These are phyloP conservation scores for Delitschia confertaspora DNA, from an alignment of 495 filamentous ascomycete species.

Conservation along the genomic window DNA sequence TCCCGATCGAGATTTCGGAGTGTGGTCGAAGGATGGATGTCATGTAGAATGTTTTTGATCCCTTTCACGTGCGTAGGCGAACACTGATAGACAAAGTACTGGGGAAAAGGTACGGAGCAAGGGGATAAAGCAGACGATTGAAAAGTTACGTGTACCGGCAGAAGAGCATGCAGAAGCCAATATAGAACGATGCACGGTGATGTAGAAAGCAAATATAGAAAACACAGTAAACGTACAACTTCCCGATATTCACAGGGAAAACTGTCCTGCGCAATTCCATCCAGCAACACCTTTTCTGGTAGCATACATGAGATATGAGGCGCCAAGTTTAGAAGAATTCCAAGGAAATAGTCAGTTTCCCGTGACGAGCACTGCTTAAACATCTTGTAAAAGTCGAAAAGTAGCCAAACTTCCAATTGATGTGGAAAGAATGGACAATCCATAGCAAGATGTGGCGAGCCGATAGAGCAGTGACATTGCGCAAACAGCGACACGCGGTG, in stretches of 20 bases:
- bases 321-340: conserved; percentile 18
- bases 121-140: not conserved
- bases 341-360: conserved; percentile 16
- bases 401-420: conserved; percentile 8
- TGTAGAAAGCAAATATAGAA: conserved; percentile 23
- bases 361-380: conserved; percentile 14
- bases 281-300: conserved; percentile 18
- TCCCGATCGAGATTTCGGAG: conserved; percentile 30
- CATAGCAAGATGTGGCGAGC: conserved; percentile 8
- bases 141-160: conserved; percentile 12
- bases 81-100: conserved; percentile 9
- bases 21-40: conserved; percentile 16
- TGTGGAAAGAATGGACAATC: conserved; percentile 10
- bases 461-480: conserved; percentile 3
- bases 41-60: conserved; percentile 22
- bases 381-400: conserved; percentile 15
- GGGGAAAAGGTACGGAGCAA: conserved; percentile 8
- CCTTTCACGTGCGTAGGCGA: conserved; percentile 22
- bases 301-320: conserved; percentile 13
- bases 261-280: conserved; percentile 12
- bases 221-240: conserved; percentile 18
- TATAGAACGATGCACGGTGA: conserved; percentile 15
- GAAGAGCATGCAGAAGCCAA: conserved; percentile 11
- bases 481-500: conserved; percentile 17
- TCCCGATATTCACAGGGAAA: conserved; percentile 26